Base-by-base conservation (phyloP, 768 basidiomycete species). In the Podaxis pistillaris region DNA sequence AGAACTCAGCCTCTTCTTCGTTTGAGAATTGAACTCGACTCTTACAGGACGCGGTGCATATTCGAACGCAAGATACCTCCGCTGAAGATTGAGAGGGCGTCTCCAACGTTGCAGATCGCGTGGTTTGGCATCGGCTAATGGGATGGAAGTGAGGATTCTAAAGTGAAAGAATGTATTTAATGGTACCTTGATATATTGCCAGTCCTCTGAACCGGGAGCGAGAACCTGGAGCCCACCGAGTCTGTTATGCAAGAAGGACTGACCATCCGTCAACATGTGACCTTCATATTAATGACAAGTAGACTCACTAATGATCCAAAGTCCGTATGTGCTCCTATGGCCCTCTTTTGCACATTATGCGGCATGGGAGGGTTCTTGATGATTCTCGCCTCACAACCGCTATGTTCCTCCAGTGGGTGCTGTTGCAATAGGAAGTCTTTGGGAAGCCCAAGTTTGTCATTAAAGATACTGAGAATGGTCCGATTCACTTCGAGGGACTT, bases 211-310 rank as follows among this genome's bases (percentile, higher is more conserved):
- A 13, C 84, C 86, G 1, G 87, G 88, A 0, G 81, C 80, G 52
- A 89, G 75, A 0, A 90, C 88, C 63, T 90, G 89, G 3, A 91
- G 74, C 0, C 89, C 89, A 3, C 89, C 89, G 0, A 90, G 80
- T 1, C 79, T 80, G 68, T 90, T 90, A 67, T 89, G 86, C 61
- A 91, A 74, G 75, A 90, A 85, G 0, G 86, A 86, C 83, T 87
- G 62, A 62, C 79, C n/a, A n/a, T 46, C 68, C 4, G 74, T 77
- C 51, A 80, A 74, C 26, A 74, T 72, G 5, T 28, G 49, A 4
- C 22, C 24, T 50, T 50, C 49, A 26, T 24, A 24, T 11, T 70
- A 71, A 49, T 71, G 67, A 1, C 68, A 68, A n/a, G 67, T 67
- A 30, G 1, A 41, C 82, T 68, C 66, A 87, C 87, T 61, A 89